phyloP scores from a whole-genome alignment of 495 filamentous ascomycete species.

The Clavariopsis aquatica region DNA sequence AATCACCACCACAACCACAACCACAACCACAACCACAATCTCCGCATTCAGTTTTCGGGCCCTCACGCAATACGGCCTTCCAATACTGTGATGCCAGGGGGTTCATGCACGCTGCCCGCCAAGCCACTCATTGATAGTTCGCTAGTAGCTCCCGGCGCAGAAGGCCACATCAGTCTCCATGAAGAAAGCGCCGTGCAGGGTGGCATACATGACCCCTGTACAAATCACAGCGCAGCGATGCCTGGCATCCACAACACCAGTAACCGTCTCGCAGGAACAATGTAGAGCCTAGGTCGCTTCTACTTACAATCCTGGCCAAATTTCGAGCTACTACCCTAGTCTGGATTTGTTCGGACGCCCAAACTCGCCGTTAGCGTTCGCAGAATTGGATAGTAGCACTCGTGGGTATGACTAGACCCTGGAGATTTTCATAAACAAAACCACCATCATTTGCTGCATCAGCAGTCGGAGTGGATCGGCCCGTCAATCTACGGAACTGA shows the following conservation, averaged over 20 bases:
- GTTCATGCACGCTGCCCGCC: neutral
- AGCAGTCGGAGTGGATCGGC: neutral
- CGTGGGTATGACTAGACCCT: neutral
- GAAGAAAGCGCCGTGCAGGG: neutral
- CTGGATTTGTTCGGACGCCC: too few species aligned
- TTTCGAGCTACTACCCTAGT: neutral
- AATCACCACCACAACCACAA: too few species aligned
- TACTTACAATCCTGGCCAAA: neutral
- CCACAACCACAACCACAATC: too few species aligned
- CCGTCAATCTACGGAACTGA: neutral
- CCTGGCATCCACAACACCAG: neutral
- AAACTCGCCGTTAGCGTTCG: too few species aligned
- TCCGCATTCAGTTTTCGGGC: neutral
- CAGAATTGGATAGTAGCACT: too few species aligned
- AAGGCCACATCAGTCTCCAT: neutral
- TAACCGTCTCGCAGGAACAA: neutral
- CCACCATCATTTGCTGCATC: neutral
- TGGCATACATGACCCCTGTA: neutral
- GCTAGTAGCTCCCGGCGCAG: neutral
- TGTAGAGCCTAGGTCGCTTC: neutral
- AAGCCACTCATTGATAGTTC: neutral
- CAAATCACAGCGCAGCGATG: neutral
- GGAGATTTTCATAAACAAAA: too few species aligned
- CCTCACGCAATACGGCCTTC: neutral
- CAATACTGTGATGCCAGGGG: neutral